Evolutionary conservation across 257 asterid genomes (phyloP).

Genomic region (Przewalskia tangutica): DNA sequence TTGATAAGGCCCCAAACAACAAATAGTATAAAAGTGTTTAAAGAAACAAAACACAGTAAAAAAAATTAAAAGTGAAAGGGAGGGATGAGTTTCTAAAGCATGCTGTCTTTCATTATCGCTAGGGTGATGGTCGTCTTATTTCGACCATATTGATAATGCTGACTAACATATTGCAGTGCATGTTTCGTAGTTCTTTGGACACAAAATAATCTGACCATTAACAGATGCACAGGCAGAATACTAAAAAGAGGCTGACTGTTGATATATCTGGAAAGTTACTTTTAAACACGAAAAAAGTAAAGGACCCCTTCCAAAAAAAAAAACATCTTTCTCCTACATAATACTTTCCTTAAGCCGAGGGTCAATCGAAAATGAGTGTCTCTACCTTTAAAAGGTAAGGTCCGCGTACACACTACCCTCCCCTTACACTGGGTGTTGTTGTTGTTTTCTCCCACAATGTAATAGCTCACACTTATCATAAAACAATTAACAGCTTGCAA

Average conservation of each 20-base stretch:
- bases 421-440: no score
- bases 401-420: no score
- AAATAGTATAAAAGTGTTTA: neutral
- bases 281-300: neutral
- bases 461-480: neutral
- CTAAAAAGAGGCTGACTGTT: neutral
- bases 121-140: neutral
- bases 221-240: neutral
- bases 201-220: neutral
- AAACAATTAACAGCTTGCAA: neutral
- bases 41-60: neutral
- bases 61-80: neutral
- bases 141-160: neutral
- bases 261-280: neutral
- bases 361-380: no score
- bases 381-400: no score
- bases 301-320: neutral
- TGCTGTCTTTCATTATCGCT: neutral
- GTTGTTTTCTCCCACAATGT: neutral
- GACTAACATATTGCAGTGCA: neutral
- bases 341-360: no score
- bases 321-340: neutral
- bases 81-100: neutral
- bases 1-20: neutral
- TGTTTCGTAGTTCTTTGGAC: neutral